A percentile compares a stretch with the other conserved stretches of the same genome.
Evolutionary conservation across 441 rosid genomes (phyloP).

Genomic region (Eruca vesicaria): DNA sequence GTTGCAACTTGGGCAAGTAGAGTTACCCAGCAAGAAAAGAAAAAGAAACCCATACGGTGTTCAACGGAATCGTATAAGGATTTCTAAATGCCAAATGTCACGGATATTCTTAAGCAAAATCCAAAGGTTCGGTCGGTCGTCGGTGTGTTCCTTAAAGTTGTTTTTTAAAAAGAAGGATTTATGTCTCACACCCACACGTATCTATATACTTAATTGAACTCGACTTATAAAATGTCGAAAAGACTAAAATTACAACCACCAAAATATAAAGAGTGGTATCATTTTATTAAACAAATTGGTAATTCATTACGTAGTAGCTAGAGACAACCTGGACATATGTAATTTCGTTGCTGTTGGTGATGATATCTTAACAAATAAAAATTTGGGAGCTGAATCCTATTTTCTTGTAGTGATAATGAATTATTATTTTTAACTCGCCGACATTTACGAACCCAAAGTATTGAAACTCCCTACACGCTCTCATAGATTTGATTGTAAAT

Average conservation of each 20-base stretch:
- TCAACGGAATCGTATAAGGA: neutral
- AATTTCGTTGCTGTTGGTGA: neutral
- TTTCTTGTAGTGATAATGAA: neutral
- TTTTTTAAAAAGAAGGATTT: neutral
- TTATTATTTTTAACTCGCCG: neutral
- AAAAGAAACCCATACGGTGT: neutral
- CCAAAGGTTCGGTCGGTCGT: constrained; percentile 15
- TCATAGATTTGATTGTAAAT: neutral
- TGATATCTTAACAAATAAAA: neutral
- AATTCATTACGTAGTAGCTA: neutral
- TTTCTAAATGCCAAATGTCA: constrained; percentile 16
- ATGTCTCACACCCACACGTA: neutral
- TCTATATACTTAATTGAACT: neutral
- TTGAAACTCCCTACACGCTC: neutral
- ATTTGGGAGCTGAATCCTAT: neutral
- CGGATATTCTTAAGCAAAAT: neutral
- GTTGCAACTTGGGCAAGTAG: constrained; percentile 16
- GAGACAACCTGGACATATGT: neutral
- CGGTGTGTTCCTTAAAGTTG: constrained; percentile 7
- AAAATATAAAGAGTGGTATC: neutral
- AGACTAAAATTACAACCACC: neutral
- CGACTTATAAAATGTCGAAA: neutral
- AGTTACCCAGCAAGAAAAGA: neutral
- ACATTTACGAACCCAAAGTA: neutral
- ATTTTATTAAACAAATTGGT: neutral